These are phyloP conservation scores for Cornus florida DNA, from an alignment of 148 eudicot genomes.

Conservation along the genomic window DNA sequence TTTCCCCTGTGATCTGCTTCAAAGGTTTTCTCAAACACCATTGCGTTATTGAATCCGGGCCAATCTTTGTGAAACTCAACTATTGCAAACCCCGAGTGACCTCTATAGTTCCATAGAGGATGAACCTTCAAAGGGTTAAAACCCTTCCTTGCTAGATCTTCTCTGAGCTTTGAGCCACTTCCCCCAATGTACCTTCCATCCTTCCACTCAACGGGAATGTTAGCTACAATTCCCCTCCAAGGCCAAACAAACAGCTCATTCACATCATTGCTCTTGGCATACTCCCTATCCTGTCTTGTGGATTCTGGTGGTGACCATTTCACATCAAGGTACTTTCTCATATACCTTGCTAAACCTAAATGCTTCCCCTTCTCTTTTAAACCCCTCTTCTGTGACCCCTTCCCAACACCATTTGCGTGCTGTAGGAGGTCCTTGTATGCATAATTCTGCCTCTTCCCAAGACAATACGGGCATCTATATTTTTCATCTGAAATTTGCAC, in stretches of 20 bases:
- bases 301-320: slow-evolving; percentile 14
- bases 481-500: slow-evolving; percentile 21
- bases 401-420: slow-evolving; percentile 48
- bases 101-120: slow-evolving; percentile 47
- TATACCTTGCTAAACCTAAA: slow-evolving; percentile 41
- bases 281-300: background rate
- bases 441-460: slow-evolving; percentile 35
- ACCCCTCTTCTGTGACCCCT: slow-evolving; percentile 23
- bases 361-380: slow-evolving; percentile 49
- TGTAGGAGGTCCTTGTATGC: slow-evolving; percentile 41
- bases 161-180: slow-evolving; percentile 45
- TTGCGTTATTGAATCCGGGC: slow-evolving; percentile 50
- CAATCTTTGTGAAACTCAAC: slow-evolving; percentile 51
- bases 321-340: slow-evolving; percentile 35
- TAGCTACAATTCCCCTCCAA: slow-evolving; percentile 56
- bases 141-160: slow-evolving; percentile 40
- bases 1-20: slow-evolving; percentile 46
- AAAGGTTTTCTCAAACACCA: slow-evolving; percentile 52
- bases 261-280: slow-evolving; percentile 8
- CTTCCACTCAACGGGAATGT: slow-evolving; percentile 33
- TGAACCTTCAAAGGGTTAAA: slow-evolving; percentile 48
- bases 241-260: slow-evolving; percentile 15
- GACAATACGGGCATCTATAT: slow-evolving; percentile 55
- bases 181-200: slow-evolving; percentile 40
- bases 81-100: slow-evolving; percentile 51